Percentiles rank a stretch among this genome's conserved stretches.
These are phyloP conservation scores for Geranium brycei DNA, from an alignment of 345 rosid genomes.

Conservation along the genomic window DNA sequence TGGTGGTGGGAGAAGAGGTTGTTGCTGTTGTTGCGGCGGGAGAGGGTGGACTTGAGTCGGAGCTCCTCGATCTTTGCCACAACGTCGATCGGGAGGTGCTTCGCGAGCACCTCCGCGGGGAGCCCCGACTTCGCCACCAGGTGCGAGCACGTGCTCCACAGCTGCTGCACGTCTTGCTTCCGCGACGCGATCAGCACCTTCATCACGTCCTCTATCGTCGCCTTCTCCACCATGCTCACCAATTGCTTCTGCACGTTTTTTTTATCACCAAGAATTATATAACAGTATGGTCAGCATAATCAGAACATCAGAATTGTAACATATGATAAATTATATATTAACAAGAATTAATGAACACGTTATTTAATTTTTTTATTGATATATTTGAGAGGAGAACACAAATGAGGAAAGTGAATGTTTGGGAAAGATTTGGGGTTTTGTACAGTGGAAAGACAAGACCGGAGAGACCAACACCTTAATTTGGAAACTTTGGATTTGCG, in stretches of 20 bases:
- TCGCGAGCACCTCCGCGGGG: conserved; percentile 80
- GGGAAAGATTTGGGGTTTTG: conserved; percentile 14
- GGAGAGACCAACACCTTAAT: conserved; percentile 18
- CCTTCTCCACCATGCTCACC: conserved; percentile 90
- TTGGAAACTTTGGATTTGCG: conserved; percentile 22
- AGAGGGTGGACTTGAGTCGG: conserved; percentile 67
- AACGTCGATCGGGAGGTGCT: conserved; percentile 81
- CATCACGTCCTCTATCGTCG: conserved; percentile 96
- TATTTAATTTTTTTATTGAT: too few species aligned
- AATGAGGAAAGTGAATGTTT: conserved; percentile 41
- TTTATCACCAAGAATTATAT: too few species aligned
- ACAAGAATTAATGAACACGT: too few species aligned
- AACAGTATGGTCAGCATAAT: too few species aligned
- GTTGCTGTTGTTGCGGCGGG: too few species aligned
- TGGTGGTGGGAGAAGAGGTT: too few species aligned
- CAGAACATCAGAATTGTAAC: too few species aligned
- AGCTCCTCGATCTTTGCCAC: conserved; percentile 89
- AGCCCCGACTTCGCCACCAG: conserved; percentile 92
- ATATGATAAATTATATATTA: too few species aligned
- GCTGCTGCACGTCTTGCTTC: conserved; percentile 92
- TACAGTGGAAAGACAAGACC: conserved; percentile 28
- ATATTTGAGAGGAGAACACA: conserved; percentile 29
- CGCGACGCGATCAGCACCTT: conserved; percentile 89
- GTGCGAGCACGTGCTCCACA: conserved; percentile 96
- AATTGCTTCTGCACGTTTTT: conserved; percentile 87